A percentile compares a stretch with the other conserved stretches of the same genome.
phyloP scores from a whole-genome alignment of 192 early-diverging fungal species.

The Piromyces sp. region DNA sequence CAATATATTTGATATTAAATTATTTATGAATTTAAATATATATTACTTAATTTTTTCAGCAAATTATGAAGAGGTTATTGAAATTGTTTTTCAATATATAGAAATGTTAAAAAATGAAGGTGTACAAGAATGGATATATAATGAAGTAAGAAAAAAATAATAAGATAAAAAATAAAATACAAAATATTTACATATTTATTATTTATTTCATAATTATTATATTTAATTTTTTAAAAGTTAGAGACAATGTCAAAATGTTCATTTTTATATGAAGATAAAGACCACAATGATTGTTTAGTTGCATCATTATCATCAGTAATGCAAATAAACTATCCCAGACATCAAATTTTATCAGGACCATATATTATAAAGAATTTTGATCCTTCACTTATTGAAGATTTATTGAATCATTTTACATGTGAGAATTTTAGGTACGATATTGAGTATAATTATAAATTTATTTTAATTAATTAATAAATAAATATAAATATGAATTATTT shows the following conservation, averaged over 20 bases:
- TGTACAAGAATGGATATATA: constrained; percentile 60
- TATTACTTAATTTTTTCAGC: neutral
- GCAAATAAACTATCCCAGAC: constrained; percentile 9
- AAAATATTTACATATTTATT: neutral
- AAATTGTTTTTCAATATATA: constrained; percentile 75
- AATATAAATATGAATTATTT: no score
- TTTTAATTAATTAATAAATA: no score
- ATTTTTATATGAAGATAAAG: neutral
- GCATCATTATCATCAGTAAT: neutral
- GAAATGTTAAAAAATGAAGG: constrained; percentile 52
- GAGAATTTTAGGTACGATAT: neutral
- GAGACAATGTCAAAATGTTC: neutral
- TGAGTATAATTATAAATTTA: no score
- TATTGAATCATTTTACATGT: neutral
- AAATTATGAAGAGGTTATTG: constrained; percentile 62
- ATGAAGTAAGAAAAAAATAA: constrained; percentile 52
- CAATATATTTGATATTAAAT: no score
- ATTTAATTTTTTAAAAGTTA: neutral
- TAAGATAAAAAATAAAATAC: neutral
- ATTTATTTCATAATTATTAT: neutral
- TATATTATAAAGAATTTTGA: neutral
- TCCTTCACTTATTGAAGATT: neutral
- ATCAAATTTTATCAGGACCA: constrained; percentile 5
- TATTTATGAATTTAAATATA: no score
- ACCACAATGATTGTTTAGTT: neutral